A percentile compares a stretch with the other conserved stretches of the same genome.
phyloP scores from a whole-genome alignment of 1,284 basidiomycete species.

The Tylopilus sp. region DNA sequence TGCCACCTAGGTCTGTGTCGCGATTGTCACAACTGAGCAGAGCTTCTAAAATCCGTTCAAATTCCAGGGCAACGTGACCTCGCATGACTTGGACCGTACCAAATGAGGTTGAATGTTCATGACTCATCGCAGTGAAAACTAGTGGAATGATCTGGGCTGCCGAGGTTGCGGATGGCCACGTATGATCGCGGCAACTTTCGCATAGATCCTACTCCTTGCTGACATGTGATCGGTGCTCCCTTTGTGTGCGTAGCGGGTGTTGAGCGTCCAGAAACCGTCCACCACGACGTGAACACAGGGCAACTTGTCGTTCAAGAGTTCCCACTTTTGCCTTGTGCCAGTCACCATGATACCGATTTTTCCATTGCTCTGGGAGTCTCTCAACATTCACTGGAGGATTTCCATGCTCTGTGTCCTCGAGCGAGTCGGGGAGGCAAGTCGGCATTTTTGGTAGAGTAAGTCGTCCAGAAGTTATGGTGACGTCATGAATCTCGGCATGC shows the following conservation, averaged over 20 bases:
- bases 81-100: too few relatives aligned
- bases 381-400: slow-evolving; percentile 39
- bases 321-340: slow-evolving; percentile 34
- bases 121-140: too few relatives aligned
- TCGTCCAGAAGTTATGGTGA: slow-evolving; percentile 35
- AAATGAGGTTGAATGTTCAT: too few relatives aligned
- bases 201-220: too few relatives aligned
- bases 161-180: too few relatives aligned
- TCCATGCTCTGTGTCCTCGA: slow-evolving; percentile 37
- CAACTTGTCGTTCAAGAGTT: slow-evolving; percentile 36
- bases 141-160: too few relatives aligned
- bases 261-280: slow-evolving; percentile 35
- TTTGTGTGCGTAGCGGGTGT: slow-evolving; percentile 45
- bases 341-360: not conserved
- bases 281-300: slow-evolving; percentile 44
- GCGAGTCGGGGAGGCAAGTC: slow-evolving; percentile 41
- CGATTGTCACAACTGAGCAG: too few relatives aligned
- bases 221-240: slow-evolving; percentile 24
- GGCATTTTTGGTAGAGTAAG: slow-evolving; percentile 35
- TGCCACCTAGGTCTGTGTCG: too few relatives aligned
- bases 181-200: too few relatives aligned
- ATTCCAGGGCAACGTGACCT: too few relatives aligned
- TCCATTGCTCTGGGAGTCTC: not conserved
- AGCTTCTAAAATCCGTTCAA: too few relatives aligned
- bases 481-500: too few relatives aligned